Evolutionary conservation across 2,329 filamentous ascomycete species (phyloP).

Genomic region (Fusarium sulawesiense): DNA sequence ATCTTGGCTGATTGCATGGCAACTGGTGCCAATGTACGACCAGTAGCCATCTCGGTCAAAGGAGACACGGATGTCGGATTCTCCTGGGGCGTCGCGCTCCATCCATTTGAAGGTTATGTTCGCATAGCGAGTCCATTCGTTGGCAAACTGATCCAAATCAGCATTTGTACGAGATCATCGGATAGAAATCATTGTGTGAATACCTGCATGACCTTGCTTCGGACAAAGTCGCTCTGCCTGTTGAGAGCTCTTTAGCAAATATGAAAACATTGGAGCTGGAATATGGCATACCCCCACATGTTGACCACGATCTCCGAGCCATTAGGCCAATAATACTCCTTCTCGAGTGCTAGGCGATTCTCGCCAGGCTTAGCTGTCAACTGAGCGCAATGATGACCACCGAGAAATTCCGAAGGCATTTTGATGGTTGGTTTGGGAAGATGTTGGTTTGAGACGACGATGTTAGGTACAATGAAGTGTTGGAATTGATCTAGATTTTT

Average conservation of each 20-base stretch:
- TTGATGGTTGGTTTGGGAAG: neutral
- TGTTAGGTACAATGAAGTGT: no score
- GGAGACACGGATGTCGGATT: neutral
- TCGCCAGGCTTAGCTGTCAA: neutral
- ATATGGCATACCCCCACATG: neutral
- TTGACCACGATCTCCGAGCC: neutral
- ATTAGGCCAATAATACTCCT: neutral
- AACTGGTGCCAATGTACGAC: neutral
- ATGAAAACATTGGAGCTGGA: accelerated
- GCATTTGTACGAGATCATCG: neutral
- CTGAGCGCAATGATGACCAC: neutral
- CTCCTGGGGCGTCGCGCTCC: neutral
- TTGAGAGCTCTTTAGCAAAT: neutral
- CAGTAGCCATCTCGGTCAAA: neutral
- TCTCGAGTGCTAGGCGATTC: neutral
- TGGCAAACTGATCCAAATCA: neutral
- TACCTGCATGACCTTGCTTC: conserved; percentile 1
- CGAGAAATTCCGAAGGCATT: neutral
- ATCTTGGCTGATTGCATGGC: neutral
- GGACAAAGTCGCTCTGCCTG: neutral
- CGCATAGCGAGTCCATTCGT: neutral
- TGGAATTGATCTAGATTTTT: no score
- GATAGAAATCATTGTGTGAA: no score
- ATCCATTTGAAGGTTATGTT: neutral
- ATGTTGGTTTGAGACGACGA: neutral